A percentile compares a stretch with the other conserved stretches of the same genome.
Evolutionary conservation across 2,329 filamentous ascomycete species (phyloP).

Genomic region (Hypoxylon rubiginosum): DNA sequence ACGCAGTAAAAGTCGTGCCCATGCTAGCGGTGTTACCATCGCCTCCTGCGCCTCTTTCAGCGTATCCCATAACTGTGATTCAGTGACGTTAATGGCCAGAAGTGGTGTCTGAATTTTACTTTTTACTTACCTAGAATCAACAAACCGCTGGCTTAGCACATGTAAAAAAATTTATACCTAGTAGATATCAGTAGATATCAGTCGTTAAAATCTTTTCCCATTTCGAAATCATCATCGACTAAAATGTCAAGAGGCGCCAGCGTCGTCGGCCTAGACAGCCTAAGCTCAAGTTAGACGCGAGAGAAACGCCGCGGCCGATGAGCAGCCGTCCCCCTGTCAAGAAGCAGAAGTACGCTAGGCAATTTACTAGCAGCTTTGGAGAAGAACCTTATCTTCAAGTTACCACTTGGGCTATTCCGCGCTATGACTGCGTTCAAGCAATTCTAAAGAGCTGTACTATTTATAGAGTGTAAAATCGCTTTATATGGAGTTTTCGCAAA

Average conservation of each 20-base stretch:
- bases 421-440: conserved; percentile 75
- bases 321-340: conserved; percentile 20
- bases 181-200: too few relatives aligned
- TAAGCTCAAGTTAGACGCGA: conserved; percentile 45
- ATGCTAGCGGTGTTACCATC: conserved; percentile 3
- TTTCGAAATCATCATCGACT: not conserved
- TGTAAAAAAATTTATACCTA: too few relatives aligned
- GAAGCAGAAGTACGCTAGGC: conserved; percentile 46
- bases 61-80: not conserved
- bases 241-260: conserved; percentile 50
- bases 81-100: conserved; percentile 37
- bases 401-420: conserved; percentile 80
- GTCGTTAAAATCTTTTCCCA: not conserved
- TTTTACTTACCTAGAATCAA: not conserved
- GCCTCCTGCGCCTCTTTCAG: not conserved
- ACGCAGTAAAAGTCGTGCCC: too few relatives aligned
- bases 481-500: too few relatives aligned
- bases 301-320: conserved; percentile 37
- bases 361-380: conserved; percentile 64
- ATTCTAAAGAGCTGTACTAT: too few relatives aligned
- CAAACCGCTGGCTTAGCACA: not conserved
- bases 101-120: conserved; percentile 16
- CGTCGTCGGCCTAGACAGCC: conserved; percentile 50
- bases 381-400: conserved; percentile 73
- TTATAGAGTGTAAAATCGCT: too few relatives aligned